Conservation (phyloP, 2,329 filamentous ascomycete species). For the Colletotrichum cuscutae region DNA sequence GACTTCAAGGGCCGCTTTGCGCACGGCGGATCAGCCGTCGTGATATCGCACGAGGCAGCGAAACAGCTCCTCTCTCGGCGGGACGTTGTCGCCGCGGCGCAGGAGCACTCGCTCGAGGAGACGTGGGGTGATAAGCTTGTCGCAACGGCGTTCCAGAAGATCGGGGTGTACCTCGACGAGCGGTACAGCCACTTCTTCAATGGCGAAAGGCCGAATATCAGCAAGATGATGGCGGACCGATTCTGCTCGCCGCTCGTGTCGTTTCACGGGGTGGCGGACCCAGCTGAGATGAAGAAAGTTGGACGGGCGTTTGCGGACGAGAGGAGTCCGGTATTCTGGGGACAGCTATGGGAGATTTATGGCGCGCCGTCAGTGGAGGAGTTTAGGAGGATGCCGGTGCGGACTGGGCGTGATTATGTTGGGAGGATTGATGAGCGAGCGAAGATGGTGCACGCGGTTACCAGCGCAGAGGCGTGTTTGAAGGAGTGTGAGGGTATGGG, state of each 20-base stretch:
- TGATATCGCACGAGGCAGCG: slow-evolving; percentile 63
- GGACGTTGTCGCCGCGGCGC: slow-evolving; percentile 54
- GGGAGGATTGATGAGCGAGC: slow-evolving; percentile 58
- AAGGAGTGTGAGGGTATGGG: slow-evolving; percentile 51
- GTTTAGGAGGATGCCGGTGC: slow-evolving; percentile 49
- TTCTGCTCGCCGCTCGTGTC: slow-evolving; percentile 65
- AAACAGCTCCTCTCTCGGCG: slow-evolving; percentile 55
- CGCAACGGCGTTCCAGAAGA: slow-evolving; percentile 61
- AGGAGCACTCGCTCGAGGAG: slow-evolving; percentile 60
- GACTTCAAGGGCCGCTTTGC: slow-evolving; percentile 66
- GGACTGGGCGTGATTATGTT: slow-evolving; percentile 58
- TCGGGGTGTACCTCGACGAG: slow-evolving; percentile 67
- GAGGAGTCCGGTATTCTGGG: slow-evolving; percentile 57
- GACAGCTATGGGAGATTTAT: slow-evolving; percentile 61
- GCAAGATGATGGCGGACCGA: slow-evolving; percentile 59
- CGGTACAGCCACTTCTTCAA: slow-evolving; percentile 65
- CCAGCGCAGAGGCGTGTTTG: slow-evolving; percentile 54
- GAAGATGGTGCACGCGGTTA: slow-evolving; percentile 49
- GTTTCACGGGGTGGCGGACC: slow-evolving; percentile 61
- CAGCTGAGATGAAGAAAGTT: slow-evolving; percentile 56
- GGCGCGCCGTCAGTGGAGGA: slow-evolving; percentile 51
- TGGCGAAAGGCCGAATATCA: slow-evolving; percentile 61
- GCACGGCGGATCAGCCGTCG: slow-evolving; percentile 65
- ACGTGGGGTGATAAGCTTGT: slow-evolving; percentile 66
- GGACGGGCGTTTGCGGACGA: slow-evolving; percentile 52